Evolutionary conservation across 345 rosid species (phyloP), one percentile per base, ranked within the genome.

Genomic region (Erodium maritimum): DNA sequence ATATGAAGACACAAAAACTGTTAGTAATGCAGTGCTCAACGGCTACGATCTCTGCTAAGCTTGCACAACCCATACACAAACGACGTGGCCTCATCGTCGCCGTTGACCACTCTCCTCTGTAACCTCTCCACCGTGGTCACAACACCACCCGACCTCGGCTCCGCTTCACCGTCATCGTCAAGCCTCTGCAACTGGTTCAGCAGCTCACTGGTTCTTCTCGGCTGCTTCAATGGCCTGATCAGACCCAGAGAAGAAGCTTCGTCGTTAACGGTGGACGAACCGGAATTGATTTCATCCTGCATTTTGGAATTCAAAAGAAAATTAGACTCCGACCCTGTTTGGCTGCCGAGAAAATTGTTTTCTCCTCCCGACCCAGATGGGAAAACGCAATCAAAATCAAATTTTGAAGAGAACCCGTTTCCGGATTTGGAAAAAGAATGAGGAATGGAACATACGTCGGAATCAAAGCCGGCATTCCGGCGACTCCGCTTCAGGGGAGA

Each of bases 281-380:
- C 74, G 58, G 74, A 69, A 52, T 76, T 86, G 29, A 73, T 72
- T 52, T 81, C 85, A 55, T 79, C 84, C 90, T 83, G 75, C 76
- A 68, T 62, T 69, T 45, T 16, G 2, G 16, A 20, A 17, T 0
- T 20, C 5, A 3, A 0, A 22, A 21, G 22, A 53, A 37, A 21
- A 29, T 12, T 34, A 37, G 25, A 11, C 9, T 29, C 37, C 37
- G 37, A 20, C 23, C 19, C 24, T 64, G 48, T 42, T 42, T 42
- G 48, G 48, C 17, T 11, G 48, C 48, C 17, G 48, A 42, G 48
- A 42, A 42, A 42, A 42, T 42, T 0, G 12, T 42, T 42, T 12
- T 11, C 48, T 16, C 0, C 3, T 42, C 17, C 0, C 11, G 17
- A 42, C 48, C 48, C 48, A 42, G 5, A 42, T 14, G 14, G 14